phyloP scores from a whole-genome alignment of 805 yeast genomes.

The Ogataea pilisensis region DNA sequence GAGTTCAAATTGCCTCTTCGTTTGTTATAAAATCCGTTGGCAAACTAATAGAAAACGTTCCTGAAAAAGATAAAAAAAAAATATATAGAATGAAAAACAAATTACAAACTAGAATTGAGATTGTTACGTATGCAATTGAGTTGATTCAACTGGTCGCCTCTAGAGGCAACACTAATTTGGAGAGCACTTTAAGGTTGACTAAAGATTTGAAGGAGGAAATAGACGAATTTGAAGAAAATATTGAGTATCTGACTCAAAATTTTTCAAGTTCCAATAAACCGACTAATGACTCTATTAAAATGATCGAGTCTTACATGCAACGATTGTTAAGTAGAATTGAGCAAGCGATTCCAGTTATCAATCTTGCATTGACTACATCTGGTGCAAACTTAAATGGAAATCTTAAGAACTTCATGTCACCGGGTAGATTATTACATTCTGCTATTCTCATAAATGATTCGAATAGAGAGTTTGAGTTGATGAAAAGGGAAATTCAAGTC shows the following conservation, averaged over 20 bases:
- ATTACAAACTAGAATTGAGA: conserved; percentile 54
- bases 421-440: conserved; percentile 64
- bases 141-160: conserved; percentile 59
- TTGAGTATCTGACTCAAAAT: conserved; percentile 36
- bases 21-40: conserved; percentile 67
- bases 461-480: conserved; percentile 26
- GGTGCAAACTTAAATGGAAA: conserved; percentile 56
- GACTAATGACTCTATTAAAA: conserved; percentile 31
- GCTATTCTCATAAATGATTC: conserved; percentile 41
- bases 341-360: conserved; percentile 64
- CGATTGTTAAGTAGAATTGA: conserved; percentile 51
- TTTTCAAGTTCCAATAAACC: conserved; percentile 18
- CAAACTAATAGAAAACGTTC: conserved; percentile 49
- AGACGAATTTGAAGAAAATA: conserved; percentile 48
- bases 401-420: conserved; percentile 49
- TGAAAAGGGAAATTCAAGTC: conserved; percentile 31
- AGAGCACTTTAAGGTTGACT: conserved; percentile 50
- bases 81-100: conserved; percentile 40
- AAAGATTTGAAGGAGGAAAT: conserved; percentile 54
- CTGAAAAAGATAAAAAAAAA: conserved; percentile 45
- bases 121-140: conserved; percentile 65
- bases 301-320: conserved; percentile 48
- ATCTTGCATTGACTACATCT: conserved; percentile 60
- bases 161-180: conserved; percentile 56
- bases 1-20: conserved; percentile 68